A percentile compares a stretch with the other conserved stretches of the same genome.
These are phyloP conservation scores for Bruguiera parviflora DNA, from an alignment of 345 rosid species.

Conservation along the genomic window DNA sequence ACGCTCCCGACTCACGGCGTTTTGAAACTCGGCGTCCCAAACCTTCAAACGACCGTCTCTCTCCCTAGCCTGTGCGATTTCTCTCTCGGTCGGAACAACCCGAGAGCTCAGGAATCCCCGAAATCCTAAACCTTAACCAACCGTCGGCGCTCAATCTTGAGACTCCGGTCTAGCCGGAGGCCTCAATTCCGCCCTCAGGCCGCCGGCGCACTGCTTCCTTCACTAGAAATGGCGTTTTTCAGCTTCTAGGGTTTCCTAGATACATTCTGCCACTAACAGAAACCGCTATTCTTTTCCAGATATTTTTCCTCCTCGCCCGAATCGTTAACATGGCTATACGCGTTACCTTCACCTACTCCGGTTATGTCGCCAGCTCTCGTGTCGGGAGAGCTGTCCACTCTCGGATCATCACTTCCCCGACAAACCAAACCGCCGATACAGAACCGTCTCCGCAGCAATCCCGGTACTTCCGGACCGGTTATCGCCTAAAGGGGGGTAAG, in stretches of 20 bases:
- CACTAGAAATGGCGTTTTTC: conserved; percentile 17
- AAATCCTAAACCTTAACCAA: background rate
- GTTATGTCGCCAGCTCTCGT: conserved; percentile 50
- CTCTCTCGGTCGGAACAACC: background rate
- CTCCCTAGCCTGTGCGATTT: background rate
- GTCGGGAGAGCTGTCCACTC: conserved; percentile 49
- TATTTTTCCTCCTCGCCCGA: conserved; percentile 35
- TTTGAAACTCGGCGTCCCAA: background rate
- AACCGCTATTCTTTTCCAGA: conserved; percentile 14
- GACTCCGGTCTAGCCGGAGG: background rate
- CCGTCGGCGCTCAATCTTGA: background rate
- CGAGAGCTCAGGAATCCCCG: background rate
- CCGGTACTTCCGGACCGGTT: conserved; percentile 16
- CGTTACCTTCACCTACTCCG: conserved; percentile 60
- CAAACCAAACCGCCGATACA: conserved; percentile 32
- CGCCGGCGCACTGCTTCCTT: conserved; percentile 22
- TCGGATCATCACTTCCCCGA: conserved; percentile 31
- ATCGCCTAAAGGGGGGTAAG: conserved; percentile 9
- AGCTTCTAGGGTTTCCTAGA: conserved; percentile 31
- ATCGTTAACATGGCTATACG: conserved; percentile 63
- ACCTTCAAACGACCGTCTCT: background rate
- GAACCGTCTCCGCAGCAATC: conserved; percentile 25
- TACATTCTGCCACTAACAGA: conserved; percentile 9
- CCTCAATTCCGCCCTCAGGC: conserved; percentile 25
- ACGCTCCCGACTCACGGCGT: rapidly evolving